Percentiles rank a stretch among this genome's conserved stretches.
Conservation (phyloP, 2,329 filamentous ascomycete genomes). For the Periconia macrospinosa region DNA sequence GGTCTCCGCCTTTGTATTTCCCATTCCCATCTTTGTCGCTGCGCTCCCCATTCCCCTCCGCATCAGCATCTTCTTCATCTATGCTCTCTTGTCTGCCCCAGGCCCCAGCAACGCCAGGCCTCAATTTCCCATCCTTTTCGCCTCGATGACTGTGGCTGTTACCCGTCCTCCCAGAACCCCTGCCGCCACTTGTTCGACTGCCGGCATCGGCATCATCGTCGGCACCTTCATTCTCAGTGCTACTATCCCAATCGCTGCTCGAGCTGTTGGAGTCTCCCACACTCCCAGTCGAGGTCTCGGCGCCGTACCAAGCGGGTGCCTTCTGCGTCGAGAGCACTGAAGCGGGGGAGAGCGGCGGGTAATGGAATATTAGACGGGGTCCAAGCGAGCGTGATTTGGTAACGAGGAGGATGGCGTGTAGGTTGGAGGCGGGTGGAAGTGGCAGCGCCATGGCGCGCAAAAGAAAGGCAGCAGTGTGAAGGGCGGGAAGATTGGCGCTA, state of each 20-base stretch:
- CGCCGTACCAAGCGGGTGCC: conserved; percentile 41
- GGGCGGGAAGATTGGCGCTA: not conserved
- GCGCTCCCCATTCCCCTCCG: conserved; percentile 12
- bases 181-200: conserved; percentile 38
- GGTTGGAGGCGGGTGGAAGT: conserved; percentile 39
- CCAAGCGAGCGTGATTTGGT: conserved; percentile 43
- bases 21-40: conserved; percentile 12
- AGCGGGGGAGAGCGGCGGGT: conserved; percentile 42
- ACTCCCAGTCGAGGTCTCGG: conserved; percentile 39
- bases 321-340: conserved; percentile 36
- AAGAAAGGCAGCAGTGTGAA: not conserved
- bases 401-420: conserved; percentile 46
- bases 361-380: conserved; percentile 47
- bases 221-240: conserved; percentile 35
- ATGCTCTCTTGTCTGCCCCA: conserved; percentile 41
- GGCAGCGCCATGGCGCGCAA: conserved; percentile 27
- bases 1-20: conserved; percentile 28
- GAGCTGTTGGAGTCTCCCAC: conserved; percentile 35
- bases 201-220: conserved; percentile 37
- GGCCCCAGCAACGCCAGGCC: conserved; percentile 25
- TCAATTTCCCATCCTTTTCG: conserved; percentile 18
- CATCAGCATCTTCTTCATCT: conserved; percentile 38
- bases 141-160: conserved; percentile 26
- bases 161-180: conserved; percentile 30
- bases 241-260: conserved; percentile 43